Percentiles rank a stretch among this genome's conserved stretches.
These are phyloP conservation scores for Saccharum officinarum DNA, from an alignment of 176 grass and related monocot species.

Conservation along the genomic window DNA sequence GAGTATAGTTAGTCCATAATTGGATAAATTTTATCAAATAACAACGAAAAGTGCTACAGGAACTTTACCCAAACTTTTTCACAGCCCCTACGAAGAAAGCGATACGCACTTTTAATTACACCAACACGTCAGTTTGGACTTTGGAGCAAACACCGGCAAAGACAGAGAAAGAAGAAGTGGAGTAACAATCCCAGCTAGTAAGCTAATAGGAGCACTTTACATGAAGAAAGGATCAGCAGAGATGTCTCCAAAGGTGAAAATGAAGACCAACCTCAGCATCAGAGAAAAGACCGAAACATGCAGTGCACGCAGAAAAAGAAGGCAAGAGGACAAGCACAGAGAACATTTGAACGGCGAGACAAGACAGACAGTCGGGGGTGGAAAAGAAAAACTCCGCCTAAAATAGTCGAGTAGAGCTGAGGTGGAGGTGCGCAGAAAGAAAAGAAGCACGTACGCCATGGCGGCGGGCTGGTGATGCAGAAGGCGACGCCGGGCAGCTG, in stretches of 20 bases:
- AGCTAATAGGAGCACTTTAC: not conserved
- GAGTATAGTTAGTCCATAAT: too few relatives aligned
- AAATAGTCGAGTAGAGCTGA: not conserved
- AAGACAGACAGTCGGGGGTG: not conserved
- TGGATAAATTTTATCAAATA: too few relatives aligned
- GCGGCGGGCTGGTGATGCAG: slow-evolving; percentile 95
- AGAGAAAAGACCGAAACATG: not conserved
- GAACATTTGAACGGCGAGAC: slow-evolving; percentile 26
- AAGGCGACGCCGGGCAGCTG: slow-evolving; percentile 74
- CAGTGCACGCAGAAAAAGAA: not conserved
- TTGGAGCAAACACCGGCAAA: not conserved
- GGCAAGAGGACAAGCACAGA: not conserved
- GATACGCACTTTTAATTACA: not conserved
- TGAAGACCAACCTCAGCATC: not conserved
- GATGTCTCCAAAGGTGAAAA: not conserved
- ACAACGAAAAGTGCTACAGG: too few relatives aligned
- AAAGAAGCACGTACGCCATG: slow-evolving; percentile 68
- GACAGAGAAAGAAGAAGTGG: not conserved
- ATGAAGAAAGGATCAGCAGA: not conserved
- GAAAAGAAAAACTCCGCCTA: not conserved
- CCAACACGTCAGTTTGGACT: not conserved
- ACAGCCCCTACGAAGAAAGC: too few relatives aligned
- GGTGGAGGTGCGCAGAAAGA: not conserved
- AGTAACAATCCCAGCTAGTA: not conserved
- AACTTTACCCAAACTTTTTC: too few relatives aligned